phyloP scores from a whole-genome alignment of 805 yeast genomes.

The Novakomyces olei region DNA sequence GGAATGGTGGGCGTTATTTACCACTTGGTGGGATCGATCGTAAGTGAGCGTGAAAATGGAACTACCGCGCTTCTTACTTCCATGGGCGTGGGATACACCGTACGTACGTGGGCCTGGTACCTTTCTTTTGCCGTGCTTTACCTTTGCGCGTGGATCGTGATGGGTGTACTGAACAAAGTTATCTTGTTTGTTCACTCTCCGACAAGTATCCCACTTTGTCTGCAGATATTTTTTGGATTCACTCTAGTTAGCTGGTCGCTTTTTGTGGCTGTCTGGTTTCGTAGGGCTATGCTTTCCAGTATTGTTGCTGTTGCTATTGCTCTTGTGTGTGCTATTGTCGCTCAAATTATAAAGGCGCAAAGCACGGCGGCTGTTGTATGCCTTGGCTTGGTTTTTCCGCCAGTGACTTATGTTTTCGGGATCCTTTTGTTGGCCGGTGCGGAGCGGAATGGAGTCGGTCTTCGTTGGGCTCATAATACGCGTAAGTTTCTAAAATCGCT shows the following conservation, averaged over 20 bases:
- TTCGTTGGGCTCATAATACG: too few species aligned
- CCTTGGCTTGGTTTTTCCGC: slow-evolving; percentile 16
- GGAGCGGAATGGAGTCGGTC: too few species aligned
- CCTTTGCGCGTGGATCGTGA: slow-evolving; percentile 16
- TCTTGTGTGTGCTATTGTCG: slow-evolving; percentile 15
- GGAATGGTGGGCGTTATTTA: slow-evolving; percentile 18
- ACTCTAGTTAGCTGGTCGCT: slow-evolving; percentile 15
- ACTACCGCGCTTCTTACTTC: slow-evolving; percentile 14
- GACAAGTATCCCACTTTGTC: slow-evolving; percentile 12
- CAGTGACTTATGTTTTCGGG: slow-evolving; percentile 17
- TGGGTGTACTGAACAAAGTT: slow-evolving; percentile 13
- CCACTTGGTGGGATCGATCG: slow-evolving; percentile 16
- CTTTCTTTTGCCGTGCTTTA: slow-evolving; percentile 15
- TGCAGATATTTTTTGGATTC: slow-evolving; percentile 16
- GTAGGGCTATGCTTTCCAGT: slow-evolving; percentile 16
- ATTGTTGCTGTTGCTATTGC: slow-evolving; percentile 16
- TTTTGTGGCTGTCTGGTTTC: slow-evolving; percentile 14
- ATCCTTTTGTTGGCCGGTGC: slow-evolving; percentile 15
- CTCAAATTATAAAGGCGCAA: slow-evolving; percentile 13
- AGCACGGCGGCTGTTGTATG: slow-evolving; percentile 13
- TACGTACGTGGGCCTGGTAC: slow-evolving; percentile 14
- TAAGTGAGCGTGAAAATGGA: slow-evolving; percentile 16
- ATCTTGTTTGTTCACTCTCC: slow-evolving; percentile 12
- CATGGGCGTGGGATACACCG: slow-evolving; percentile 15
- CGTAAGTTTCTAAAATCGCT: too few species aligned